phyloP scores from a whole-genome alignment of 345 rosid genomes.

The Orychophragmus violaceus region DNA sequence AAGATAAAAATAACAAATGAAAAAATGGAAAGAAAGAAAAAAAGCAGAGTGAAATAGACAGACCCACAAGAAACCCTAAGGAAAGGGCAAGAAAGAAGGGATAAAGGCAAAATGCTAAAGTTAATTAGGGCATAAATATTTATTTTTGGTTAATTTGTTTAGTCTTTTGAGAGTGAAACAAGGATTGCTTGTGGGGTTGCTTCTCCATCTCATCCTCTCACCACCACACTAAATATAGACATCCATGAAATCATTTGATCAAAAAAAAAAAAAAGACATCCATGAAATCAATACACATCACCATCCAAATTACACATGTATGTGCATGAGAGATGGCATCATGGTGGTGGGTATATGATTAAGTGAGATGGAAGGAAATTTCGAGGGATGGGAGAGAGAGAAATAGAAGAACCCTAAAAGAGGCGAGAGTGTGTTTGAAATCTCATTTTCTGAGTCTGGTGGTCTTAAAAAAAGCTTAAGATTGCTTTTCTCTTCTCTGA shows the following conservation, averaged over 20 bases:
- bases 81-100: constrained; percentile 44
- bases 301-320: constrained; percentile 17
- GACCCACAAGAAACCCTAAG: constrained; percentile 40
- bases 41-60: constrained; percentile 17
- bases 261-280: too few species aligned
- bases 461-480: constrained; percentile 47
- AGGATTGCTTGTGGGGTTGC: constrained; percentile 47
- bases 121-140: constrained; percentile 22
- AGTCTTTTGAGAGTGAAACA: constrained; percentile 42
- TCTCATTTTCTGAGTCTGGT: constrained; percentile 65
- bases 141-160: constrained; percentile 26
- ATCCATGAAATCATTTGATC: constrained; percentile 33
- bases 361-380: constrained; percentile 19
- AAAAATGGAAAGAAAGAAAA: neutral
- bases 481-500: constrained; percentile 66
- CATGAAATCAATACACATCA: constrained; percentile 26
- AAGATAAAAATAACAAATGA: constrained; percentile 14
- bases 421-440: constrained; percentile 43
- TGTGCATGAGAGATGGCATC: constrained; percentile 2
- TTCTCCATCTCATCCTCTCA: constrained; percentile 29
- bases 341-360: constrained; percentile 23
- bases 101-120: constrained; percentile 32
- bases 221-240: constrained; percentile 44
- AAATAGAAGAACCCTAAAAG: constrained; percentile 32
- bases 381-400: constrained; percentile 6